A percentile compares a stretch with the other conserved stretches of the same genome.
phyloP scores from a whole-genome alignment of 331 rosid species.

The Spiraea crenata region DNA sequence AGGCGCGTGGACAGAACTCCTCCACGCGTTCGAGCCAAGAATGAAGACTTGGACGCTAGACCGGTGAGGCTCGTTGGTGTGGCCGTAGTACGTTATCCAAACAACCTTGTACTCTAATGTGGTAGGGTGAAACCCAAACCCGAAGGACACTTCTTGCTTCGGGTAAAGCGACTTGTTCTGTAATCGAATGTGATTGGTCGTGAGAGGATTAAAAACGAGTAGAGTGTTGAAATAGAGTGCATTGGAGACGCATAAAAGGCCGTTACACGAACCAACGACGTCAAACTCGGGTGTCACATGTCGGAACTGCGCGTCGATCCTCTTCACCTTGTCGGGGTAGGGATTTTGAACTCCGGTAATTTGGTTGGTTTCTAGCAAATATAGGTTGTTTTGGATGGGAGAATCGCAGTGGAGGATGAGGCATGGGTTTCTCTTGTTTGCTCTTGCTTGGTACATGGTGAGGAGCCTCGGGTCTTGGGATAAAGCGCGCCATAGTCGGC shows the following conservation, averaged over 20 bases:
- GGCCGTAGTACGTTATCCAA: conserved; percentile 19
- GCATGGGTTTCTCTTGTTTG: conserved; percentile 30
- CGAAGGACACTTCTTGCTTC: conserved; percentile 28
- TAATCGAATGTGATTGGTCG: conserved; percentile 21
- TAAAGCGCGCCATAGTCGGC: conserved; percentile 31
- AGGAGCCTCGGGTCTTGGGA: conserved; percentile 26
- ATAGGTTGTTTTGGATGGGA: conserved; percentile 37
- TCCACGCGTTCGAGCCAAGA: neutral
- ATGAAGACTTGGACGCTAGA: neutral
- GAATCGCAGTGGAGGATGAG: conserved; percentile 46
- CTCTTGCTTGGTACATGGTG: conserved; percentile 2
- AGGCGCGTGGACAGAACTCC: neutral
- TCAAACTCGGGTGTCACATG: conserved; percentile 36
- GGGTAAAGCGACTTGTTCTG: conserved; percentile 25
- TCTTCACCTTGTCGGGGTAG: conserved; percentile 15
- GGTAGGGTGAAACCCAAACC: conserved; percentile 30
- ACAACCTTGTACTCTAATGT: conserved; percentile 38
- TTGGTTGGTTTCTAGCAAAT: conserved; percentile 23
- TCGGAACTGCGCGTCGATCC: conserved; percentile 27
- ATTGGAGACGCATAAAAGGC: conserved; percentile 40
- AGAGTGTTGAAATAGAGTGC: conserved; percentile 27
- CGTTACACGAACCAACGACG: conserved; percentile 40
- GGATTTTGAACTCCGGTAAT: neutral
- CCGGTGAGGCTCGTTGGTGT: too few relatives aligned
- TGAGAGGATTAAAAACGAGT: conserved; percentile 39